Evolutionary conservation across 2,329 filamentous ascomycete genomes (phyloP), one percentile per base, ranked within the genome.

Genomic region (Juglanconis sp.): DNA sequence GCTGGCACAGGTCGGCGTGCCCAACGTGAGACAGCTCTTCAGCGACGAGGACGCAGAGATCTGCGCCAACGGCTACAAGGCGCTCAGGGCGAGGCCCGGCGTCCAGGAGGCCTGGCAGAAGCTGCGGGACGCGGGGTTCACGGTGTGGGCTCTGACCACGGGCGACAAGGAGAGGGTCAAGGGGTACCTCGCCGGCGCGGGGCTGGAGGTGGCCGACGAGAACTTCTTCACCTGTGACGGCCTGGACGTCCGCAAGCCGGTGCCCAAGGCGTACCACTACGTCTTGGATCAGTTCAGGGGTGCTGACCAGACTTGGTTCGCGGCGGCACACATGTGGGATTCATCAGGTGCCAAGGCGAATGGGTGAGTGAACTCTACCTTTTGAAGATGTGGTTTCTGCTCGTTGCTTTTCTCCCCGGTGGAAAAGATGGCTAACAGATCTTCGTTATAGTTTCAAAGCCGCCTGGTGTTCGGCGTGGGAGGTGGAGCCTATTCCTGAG

Each of bases 241-340:
- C 0, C 67, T 71, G 13, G 76, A 77, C 0, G 69, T 82, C 17
- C 79, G 77, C 1, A 85, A 84, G 68, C 83, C 83, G 0, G 77
- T 75, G 0, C 69, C 77, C 4, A 74, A 67, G 32, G 77, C 79
- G 0, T 85, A 85, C 64, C 66, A 69, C 62, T 72, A 74, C 1
- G 67, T 81, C 5, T 68, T 79, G 38, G 73, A 74, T n/a, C 69
- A 67, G 53, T 76, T 84, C 58, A 53, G 47, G 31, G 74, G 65
- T 0, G 65, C 66, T 0, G 69, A 72, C 0, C 71, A 78, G 62
- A 76, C 75, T 50, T 85, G 82, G 82, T 85, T 85, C 67, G 83
- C 81, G 1, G 83, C 83, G 1, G 83, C 81, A 30, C 83, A 86
- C 70, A 80, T 81, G 75, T 86, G 83, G 83, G 83, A 86, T 72